Conservation (phyloP, 306 rosid genomes). For the Ormosia semicastrata region DNA sequence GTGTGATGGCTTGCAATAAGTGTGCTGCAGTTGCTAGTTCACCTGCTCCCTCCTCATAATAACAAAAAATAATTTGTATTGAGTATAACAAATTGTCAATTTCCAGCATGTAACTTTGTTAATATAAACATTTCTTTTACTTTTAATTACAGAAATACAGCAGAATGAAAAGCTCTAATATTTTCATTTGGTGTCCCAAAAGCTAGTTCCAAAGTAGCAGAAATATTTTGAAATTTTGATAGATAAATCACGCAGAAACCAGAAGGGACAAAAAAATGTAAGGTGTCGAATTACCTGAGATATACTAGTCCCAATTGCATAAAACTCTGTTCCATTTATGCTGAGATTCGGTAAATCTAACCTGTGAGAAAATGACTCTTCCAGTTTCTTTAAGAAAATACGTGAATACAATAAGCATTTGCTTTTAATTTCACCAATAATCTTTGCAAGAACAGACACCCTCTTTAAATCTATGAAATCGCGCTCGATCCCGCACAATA, state of each 20-base stretch:
- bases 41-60: not conserved
- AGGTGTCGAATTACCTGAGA: constrained; percentile 10
- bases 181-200: not conserved
- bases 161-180: not conserved
- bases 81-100: not conserved
- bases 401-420: not conserved
- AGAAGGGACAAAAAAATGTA: not conserved
- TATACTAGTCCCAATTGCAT: not conserved
- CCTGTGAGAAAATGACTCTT: constrained; percentile 5
- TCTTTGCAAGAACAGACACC: constrained; percentile 86
- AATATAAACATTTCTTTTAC: not conserved
- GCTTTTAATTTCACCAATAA: constrained; percentile 64
- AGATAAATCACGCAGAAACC: not conserved
- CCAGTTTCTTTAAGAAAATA: not conserved
- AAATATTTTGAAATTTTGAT: not conserved
- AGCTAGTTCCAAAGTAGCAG: not conserved
- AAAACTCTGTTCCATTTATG: not conserved
- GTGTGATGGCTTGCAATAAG: not conserved
- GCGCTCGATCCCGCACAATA: constrained; percentile 76
- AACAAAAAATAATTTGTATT: not conserved
- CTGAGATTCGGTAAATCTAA: not conserved
- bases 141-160: not conserved
- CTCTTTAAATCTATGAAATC: constrained; percentile 79
- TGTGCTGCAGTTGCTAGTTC: not conserved
- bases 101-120: not conserved